Conservation (phyloP, 805 yeast species). For the Danielozyma ontarioensis region DNA sequence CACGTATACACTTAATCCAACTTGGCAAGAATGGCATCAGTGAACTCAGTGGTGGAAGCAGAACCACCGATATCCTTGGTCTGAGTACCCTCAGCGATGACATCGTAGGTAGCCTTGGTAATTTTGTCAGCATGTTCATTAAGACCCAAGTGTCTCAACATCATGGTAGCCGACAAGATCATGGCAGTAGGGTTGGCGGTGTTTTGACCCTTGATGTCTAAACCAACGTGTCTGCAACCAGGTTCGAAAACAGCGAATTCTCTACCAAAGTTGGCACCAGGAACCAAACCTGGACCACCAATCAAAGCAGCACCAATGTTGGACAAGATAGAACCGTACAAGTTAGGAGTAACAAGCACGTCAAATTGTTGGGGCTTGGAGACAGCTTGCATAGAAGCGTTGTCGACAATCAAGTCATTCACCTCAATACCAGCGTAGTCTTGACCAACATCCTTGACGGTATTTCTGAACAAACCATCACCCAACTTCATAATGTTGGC, state of each 20-base stretch:
- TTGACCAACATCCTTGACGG: conserved; percentile 78
- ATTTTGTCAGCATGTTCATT: conserved; percentile 80
- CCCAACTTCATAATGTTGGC: conserved; percentile 99
- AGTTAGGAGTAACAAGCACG: conserved; percentile 95
- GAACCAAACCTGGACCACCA: conserved; percentile 98
- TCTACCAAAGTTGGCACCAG: conserved; percentile 98
- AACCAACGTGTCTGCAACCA: conserved; percentile 99
- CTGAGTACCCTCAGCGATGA: conserved; percentile 79
- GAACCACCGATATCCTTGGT: conserved; percentile 92
- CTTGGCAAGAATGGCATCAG: conserved; percentile 80
- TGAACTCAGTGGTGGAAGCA: conserved; percentile 88
- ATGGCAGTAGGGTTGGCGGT: conserved; percentile 98
- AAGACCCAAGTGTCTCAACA: conserved; percentile 93
- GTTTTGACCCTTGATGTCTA: conserved; percentile 91
- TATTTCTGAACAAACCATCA: conserved; percentile 95
- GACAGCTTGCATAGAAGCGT: conserved; percentile 99
- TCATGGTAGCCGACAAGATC: conserved; percentile 84
- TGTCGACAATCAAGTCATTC: conserved; percentile 94
- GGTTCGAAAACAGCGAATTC: conserved; percentile 98
- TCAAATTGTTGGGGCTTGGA: conserved; percentile 98
- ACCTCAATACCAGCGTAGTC: conserved; percentile 81
- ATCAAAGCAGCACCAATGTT: conserved; percentile 96
- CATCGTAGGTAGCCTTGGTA: conserved; percentile 83
- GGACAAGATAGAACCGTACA: conserved; percentile 95
- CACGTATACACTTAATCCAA: conserved; percentile 39